These are phyloP conservation scores for Citeromyces hawaiiensis DNA, from an alignment of 1,139 yeast species.

Conservation along the genomic window DNA sequence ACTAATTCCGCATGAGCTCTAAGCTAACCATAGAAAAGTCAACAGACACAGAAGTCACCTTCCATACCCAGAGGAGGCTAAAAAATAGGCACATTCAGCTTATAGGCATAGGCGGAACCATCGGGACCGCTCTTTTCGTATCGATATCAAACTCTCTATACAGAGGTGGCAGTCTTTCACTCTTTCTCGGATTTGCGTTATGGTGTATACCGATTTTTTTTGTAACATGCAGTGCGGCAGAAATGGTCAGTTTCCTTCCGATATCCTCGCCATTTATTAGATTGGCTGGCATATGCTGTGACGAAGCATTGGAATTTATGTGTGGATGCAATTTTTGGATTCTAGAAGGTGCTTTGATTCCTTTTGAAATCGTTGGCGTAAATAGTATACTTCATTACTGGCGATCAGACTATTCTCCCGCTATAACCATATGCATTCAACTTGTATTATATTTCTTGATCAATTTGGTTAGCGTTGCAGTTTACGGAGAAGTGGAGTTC, in stretches of 20 bases:
- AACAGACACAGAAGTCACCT: conserved; percentile 6
- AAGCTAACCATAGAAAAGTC: conserved; percentile 9
- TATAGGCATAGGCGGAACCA: conserved; percentile 36
- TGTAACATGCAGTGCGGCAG: conserved; percentile 65
- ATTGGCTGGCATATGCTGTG: conserved; percentile 40
- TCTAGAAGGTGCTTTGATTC: conserved; percentile 62
- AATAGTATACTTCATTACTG: conserved; percentile 70
- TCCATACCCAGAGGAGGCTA: conserved; percentile 11
- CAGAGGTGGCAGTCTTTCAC: conserved; percentile 33
- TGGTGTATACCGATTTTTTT: conserved; percentile 45
- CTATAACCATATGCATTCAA: conserved; percentile 50
- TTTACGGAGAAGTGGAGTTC: conserved; percentile 70
- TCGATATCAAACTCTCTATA: conserved; percentile 31
- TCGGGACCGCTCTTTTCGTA: conserved; percentile 35
- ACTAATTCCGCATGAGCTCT: too few relatives aligned
- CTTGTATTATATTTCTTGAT: conserved; percentile 47
- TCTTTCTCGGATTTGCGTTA: conserved; percentile 26
- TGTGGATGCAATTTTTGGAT: conserved; percentile 76
- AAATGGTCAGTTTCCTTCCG: conserved; percentile 74
- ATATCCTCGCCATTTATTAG: conserved; percentile 53
- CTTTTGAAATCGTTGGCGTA: conserved; percentile 73
- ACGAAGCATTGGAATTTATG: conserved; percentile 65
- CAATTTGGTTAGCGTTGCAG: conserved; percentile 57
- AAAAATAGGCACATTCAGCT: conserved; percentile 28
- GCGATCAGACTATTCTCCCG: conserved; percentile 64